Conservation (phyloP, 495 filamentous ascomycete species). For the Aspergillus carlsbadensis region DNA sequence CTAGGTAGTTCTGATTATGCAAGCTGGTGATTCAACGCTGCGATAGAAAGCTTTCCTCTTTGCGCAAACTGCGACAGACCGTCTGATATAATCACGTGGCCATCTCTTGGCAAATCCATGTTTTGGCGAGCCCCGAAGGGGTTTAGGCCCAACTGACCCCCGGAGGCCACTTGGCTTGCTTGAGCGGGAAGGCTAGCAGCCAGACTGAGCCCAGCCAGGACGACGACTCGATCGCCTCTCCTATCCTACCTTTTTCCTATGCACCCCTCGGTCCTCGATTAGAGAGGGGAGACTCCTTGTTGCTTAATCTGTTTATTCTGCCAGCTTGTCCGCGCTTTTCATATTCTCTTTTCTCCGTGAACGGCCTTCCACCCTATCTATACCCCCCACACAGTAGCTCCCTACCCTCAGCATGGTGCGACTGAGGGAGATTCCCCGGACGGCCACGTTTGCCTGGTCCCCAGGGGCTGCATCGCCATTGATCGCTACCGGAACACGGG, state of each 20-base stretch:
- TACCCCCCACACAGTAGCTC: conserved; percentile 11
- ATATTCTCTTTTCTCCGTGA: conserved; percentile 5
- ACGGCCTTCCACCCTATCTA: conserved; percentile 19
- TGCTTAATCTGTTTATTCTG: conserved; percentile 5
- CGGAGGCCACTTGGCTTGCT: conserved; percentile 53
- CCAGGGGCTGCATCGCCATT: conserved; percentile 71
- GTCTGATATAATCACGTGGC: conserved; percentile 44
- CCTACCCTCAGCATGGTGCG: conserved; percentile 72
- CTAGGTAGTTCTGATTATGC: neutral
- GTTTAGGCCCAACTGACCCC: conserved; percentile 35
- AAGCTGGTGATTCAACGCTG: neutral
- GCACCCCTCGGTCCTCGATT: conserved; percentile 22
- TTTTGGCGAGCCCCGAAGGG: conserved; percentile 39
- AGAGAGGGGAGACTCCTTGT: conserved; percentile 22
- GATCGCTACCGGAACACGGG: conserved; percentile 91
- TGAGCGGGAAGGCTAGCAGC: conserved; percentile 11
- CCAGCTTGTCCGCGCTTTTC: conserved; percentile 3
- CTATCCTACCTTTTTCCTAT: conserved; percentile 15
- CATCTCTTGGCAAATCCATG: conserved; percentile 28
- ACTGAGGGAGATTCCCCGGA: conserved; percentile 91
- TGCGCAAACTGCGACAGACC: conserved; percentile 12
- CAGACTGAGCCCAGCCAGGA: conserved; percentile 3
- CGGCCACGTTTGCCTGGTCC: conserved; percentile 96
- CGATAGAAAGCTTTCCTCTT: conserved; percentile 2
- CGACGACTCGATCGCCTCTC: conserved; percentile 16